Evolutionary conservation across 495 filamentous ascomycete species (phyloP), one percentile per base, ranked within the genome.

Genomic region (Xylaria intraflava): DNA sequence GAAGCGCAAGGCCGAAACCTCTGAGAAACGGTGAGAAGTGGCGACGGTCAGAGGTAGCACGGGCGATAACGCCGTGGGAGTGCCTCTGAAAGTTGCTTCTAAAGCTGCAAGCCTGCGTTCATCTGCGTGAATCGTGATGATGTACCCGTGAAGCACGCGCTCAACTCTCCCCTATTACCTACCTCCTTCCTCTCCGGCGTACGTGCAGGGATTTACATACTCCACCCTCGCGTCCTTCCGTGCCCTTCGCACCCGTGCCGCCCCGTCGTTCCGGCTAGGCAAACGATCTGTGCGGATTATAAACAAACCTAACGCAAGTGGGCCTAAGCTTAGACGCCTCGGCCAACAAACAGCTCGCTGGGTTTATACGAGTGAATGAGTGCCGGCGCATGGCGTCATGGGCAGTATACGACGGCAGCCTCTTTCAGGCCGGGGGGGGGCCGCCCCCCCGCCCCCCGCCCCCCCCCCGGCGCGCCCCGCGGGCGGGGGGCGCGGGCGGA

Each of bases 11-110:
- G 33, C 4, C 14, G 9, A 38, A 19, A 30, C 7, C 29, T 24
- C 14, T 16, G 45, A 19, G 31, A 45, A 53, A 46, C 50, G 40
- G 50, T 53, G 29, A 45, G 41, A 36, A 41, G 41, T 36, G 41
- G 50, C 50, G 30, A 53, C 27, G 31, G 1, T 17, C n/a, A 27
- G 16, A 9, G 14, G 26, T 14, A 30, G 27, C 22, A 14, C 10
- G 36, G 41, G 24, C 41, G 50, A 42, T 33, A n/a, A 27, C n/a
- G 30, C 31, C 31, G 23, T 27, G 41, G 50, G 50, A n/a, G n/a
- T n/a, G n/a, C n/a, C n/a, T n/a, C 16, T 29, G 29, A 20, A 19
- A 14, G 24, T 11, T 39, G 22, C 39, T 19, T 27, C 23, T 29
- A 17, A 30, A 46, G 43, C 19, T 47, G 9, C 30, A 16, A 20